A percentile compares a stretch with the other conserved stretches of the same genome.
Evolutionary conservation across 2,329 filamentous ascomycete species (phyloP).

Genomic region (Xylaria polymorpha): DNA sequence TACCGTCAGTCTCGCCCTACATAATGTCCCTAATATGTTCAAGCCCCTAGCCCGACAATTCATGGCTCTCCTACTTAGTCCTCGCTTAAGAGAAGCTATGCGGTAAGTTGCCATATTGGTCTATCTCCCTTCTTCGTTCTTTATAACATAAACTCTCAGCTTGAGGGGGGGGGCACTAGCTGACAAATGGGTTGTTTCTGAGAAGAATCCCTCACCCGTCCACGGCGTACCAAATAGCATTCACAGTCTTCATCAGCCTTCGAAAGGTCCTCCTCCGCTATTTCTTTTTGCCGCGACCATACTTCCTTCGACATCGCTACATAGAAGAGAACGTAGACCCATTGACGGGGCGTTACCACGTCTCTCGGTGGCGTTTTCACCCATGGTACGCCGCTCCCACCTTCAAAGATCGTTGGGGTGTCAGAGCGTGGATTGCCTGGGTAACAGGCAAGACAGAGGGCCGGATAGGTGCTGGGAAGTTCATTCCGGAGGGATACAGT

Average conservation of each 20-base stretch:
- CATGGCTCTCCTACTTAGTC: background rate
- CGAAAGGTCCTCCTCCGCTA: slow-evolving; percentile 8
- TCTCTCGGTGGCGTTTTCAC: slow-evolving; percentile 6
- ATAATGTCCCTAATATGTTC: background rate
- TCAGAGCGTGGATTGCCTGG: background rate
- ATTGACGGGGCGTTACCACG: slow-evolving; percentile 1
- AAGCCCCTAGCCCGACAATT: background rate
- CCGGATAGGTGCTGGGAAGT: background rate
- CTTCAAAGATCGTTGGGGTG: slow-evolving; percentile 1
- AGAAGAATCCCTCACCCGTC: background rate
- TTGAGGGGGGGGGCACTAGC: background rate
- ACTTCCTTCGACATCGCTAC: slow-evolving; percentile 1
- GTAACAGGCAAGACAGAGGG: background rate
- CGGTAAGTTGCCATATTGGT: background rate
- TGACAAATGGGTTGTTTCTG: background rate
- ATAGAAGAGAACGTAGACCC: slow-evolving; percentile 6
- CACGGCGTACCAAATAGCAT: background rate
- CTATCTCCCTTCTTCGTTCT: background rate
- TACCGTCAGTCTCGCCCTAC: background rate
- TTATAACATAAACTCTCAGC: background rate
- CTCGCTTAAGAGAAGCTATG: background rate
- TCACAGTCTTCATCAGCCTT: slow-evolving; percentile 2
- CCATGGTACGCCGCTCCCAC: slow-evolving; percentile 1
- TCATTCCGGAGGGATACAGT: slow-evolving; percentile 16
- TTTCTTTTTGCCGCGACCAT: slow-evolving; percentile 3